Conservation (phyloP, 805 yeast species). For the Candida loeiensis region DNA sequence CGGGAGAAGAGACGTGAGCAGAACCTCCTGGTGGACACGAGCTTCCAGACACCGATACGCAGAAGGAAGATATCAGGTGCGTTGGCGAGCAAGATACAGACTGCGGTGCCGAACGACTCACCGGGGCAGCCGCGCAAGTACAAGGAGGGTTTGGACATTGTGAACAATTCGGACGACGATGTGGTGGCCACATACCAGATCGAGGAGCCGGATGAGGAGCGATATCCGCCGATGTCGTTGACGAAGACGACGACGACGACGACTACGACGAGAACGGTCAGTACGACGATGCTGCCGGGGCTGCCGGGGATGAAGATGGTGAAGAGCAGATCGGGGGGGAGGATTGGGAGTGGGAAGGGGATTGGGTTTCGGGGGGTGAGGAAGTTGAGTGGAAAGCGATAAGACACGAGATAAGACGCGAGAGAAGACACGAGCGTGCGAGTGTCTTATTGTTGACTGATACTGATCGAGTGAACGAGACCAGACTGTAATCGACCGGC, state of each 20-base stretch:
- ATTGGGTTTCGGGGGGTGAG: constrained; percentile 18
- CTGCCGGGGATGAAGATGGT: constrained; percentile 18
- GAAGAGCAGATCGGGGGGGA: constrained; percentile 22
- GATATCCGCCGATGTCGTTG: constrained; percentile 25
- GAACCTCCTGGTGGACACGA: constrained; percentile 36
- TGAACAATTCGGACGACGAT: constrained; percentile 42
- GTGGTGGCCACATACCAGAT: constrained; percentile 7
- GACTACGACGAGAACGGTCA: constrained; percentile 45
- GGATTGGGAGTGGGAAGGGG: constrained; percentile 10
- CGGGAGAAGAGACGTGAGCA: constrained; percentile 38
- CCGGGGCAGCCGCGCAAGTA: constrained; percentile 96
- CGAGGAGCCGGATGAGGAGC: constrained; percentile 15
- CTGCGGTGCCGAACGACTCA: constrained; percentile 84
- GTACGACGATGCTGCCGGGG: constrained; percentile 27
- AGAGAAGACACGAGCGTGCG: neutral
- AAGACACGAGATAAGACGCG: neutral
- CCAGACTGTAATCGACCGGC: too few relatives aligned
- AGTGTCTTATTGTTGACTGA: neutral
- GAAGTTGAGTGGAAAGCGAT: constrained; percentile 19
- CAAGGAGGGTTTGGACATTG: constrained; percentile 35
- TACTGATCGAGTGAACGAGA: too few relatives aligned
- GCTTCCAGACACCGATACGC: constrained; percentile 73
- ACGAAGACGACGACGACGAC: constrained; percentile 46
- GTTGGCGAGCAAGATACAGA: constrained; percentile 60
- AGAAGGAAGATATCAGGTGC: constrained; percentile 65